Conservation (phyloP, 345 rosid species). For the Brassica carinata region DNA sequence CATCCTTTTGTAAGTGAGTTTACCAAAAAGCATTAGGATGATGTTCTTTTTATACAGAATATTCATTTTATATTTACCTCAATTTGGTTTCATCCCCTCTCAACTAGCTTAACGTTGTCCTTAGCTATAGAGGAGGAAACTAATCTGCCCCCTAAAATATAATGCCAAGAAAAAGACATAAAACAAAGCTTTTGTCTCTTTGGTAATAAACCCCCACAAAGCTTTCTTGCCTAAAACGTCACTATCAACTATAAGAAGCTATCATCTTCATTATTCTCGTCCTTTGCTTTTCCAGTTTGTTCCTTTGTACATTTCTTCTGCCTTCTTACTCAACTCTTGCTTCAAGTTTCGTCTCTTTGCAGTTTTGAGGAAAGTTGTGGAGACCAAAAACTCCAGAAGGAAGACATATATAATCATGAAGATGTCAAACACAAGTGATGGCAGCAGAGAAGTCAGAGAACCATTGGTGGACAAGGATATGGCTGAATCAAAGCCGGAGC, state of each 20-base stretch:
- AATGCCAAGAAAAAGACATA: not conserved
- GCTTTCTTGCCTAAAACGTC: constrained; percentile 31
- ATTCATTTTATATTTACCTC: not conserved
- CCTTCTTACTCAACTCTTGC: constrained; percentile 31
- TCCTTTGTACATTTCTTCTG: constrained; percentile 18
- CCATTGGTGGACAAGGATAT: constrained; percentile 33
- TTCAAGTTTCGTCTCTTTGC: constrained; percentile 39
- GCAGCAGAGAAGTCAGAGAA: constrained; percentile 22
- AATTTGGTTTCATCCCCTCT: not conserved
- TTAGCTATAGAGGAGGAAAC: not conserved
- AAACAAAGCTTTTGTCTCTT: not conserved
- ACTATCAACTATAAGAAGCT: not conserved
- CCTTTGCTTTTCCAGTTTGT: constrained; percentile 31
- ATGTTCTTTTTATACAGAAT: not conserved
- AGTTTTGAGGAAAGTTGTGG: constrained; percentile 13
- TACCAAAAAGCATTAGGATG: not conserved
- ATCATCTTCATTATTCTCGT: constrained; percentile 14
- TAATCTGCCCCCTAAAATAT: not conserved
- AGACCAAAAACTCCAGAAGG: not conserved
- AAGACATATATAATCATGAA: constrained; percentile 11
- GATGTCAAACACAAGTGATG: constrained; percentile 32
- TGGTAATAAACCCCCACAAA: not conserved
- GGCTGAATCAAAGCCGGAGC: constrained; percentile 42
- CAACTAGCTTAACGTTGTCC: not conserved
- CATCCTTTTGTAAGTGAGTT: not conserved